Percentiles rank a stretch among this genome's conserved stretches.
Conservation (phyloP, 2,329 filamentous ascomycete species). For the Trichoderma koningii region DNA sequence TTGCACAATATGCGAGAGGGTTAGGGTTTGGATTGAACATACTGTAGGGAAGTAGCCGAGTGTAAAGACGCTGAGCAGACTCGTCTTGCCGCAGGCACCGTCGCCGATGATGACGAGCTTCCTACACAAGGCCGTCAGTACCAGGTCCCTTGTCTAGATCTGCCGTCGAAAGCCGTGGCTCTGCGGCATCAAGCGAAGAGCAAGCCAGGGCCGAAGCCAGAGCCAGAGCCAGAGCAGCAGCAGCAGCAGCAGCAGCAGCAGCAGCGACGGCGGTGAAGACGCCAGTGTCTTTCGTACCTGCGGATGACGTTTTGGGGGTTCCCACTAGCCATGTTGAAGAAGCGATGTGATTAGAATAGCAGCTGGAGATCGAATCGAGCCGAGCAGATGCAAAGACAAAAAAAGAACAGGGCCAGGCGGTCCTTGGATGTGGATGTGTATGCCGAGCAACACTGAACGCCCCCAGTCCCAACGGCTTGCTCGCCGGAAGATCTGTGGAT, state of each 20-base stretch:
- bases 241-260: no score
- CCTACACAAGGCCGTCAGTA: constrained; percentile 50
- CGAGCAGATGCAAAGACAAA: neutral
- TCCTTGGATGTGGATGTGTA: neutral
- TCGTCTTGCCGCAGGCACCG: constrained; percentile 97
- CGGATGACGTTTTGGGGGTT: constrained; percentile 61
- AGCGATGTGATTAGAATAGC: constrained; percentile 28
- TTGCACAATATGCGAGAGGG: constrained; percentile 2
- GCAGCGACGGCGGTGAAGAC: neutral
- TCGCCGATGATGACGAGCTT: constrained; percentile 97
- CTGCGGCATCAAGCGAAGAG: neutral
- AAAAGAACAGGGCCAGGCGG: constrained; percentile 13
- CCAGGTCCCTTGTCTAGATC: neutral
- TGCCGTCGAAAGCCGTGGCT: neutral
- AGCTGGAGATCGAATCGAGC: neutral
- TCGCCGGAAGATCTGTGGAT: constrained; percentile 24
- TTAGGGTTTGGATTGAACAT: constrained; percentile 45
- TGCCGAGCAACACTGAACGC: constrained; percentile 18
- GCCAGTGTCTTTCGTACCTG: constrained; percentile 54
- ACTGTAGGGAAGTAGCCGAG: constrained; percentile 97
- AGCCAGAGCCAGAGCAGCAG: neutral
- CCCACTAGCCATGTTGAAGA: constrained; percentile 47
- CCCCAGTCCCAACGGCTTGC: constrained; percentile 25
- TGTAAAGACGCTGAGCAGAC: constrained; percentile 95
- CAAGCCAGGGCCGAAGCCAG: neutral